Base-by-base conservation (phyloP, 2,329 filamentous ascomycete species). In the Fusarium sp. region DNA sequence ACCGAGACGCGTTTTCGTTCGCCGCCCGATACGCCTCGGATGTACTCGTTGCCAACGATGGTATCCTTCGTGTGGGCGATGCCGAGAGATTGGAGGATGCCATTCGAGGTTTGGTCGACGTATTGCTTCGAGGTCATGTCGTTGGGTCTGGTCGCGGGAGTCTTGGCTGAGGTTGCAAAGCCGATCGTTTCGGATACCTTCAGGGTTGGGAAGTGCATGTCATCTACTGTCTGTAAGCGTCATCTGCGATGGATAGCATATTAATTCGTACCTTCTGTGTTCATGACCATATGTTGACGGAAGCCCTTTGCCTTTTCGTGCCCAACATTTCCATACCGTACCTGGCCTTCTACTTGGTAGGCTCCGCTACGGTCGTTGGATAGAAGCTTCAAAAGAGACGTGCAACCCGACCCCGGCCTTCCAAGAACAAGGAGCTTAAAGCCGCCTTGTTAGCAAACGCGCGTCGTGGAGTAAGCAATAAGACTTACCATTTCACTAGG, bases 201-300 rank as follows among this genome's bases (percentile, higher is more conserved):
- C 9, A 54, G 5, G 5, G 38, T 30, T 4, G 51, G 51, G 9
- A 54, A 54, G 0, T 54, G 51, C 0, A 54, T 4, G 3, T 54
- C 51, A 24, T 54, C 51, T 53, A 6, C 2, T 10, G 6, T 43
- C 8, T 1, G 15, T 53, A 3, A 53, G n/a, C 1, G 44, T 22
- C 3, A 0, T 18, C 16, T 1, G 0, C 0, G 0, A 7, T 22
- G 8, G 2, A 2, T 3, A 4, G 34, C 10, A 18, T 16, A 6
- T 8, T 3, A 18, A 15, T 5, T 0, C 8, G 3, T 22, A 30
- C 51, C 51, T 30, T 54, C 51, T 0, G 51, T 54, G 15, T 54
- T 54, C 51, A 54, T 54, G 0, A 54, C 51, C 4, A 54, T 20
- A 0, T 54, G 25, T 2, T 54, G 51, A 8, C 51, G 38, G 25